Percentiles rank a stretch among this genome's conserved stretches.
Evolutionary conservation across 2,329 filamentous ascomycete species (phyloP).

Genomic region (Phoma sp.): DNA sequence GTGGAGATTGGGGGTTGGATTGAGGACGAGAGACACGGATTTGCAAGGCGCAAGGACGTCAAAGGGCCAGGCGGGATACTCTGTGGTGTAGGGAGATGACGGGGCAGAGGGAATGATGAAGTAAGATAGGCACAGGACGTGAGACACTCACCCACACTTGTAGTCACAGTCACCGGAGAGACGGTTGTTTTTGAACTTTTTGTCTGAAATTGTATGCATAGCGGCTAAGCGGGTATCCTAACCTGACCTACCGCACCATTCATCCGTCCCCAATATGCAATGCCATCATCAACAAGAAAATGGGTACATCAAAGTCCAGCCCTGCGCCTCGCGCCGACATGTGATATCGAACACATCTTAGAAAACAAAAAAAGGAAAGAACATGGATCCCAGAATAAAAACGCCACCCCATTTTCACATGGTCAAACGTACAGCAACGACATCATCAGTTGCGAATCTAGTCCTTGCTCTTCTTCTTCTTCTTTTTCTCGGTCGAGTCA

Average conservation of each 20-base stretch:
- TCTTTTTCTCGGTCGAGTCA: conserved; percentile 56
- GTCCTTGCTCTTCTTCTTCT: conserved; percentile 64
- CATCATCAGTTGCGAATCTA: conserved; percentile 25
- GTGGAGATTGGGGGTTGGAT: not conserved
- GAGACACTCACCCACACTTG: no score
- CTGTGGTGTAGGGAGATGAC: no score
- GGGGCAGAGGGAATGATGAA: no score
- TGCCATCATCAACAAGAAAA: conserved; percentile 24
- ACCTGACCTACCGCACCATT: conserved; percentile 2
- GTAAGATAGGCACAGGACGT: no score
- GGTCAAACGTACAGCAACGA: conserved; percentile 16
- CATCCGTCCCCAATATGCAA: conserved; percentile 21
- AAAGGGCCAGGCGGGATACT: no score
- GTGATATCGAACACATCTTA: conserved; percentile 3
- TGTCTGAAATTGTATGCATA: conserved; percentile 16
- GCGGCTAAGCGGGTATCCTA: conserved; percentile 17
- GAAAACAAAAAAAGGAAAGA: conserved; percentile 15
- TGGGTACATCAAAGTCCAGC: conserved; percentile 22
- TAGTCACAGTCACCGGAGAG: no score
- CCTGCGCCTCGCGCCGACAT: conserved; percentile 26
- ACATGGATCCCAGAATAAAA: conserved; percentile 15
- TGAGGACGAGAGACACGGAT: not conserved
- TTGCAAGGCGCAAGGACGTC: no score
- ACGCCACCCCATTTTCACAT: conserved; percentile 22
- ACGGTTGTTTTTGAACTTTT: conserved; percentile 6